phyloP scores from a whole-genome alignment of 768 basidiomycete genomes.

The Tylopilus sp. region DNA sequence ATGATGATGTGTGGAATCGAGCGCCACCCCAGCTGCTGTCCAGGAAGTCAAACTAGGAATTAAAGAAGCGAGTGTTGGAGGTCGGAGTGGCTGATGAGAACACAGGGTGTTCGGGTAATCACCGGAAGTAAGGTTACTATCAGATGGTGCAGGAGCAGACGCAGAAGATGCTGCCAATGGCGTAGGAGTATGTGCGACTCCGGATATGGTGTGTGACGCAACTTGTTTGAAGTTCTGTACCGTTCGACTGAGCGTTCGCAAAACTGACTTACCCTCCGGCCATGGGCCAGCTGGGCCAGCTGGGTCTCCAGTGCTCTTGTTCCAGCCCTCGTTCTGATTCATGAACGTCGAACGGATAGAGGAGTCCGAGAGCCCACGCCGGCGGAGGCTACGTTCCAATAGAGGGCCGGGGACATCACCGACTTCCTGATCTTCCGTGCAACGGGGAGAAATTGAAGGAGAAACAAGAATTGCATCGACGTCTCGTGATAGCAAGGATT shows the following conservation, averaged over 20 bases:
- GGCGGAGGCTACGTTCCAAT: conserved; percentile 62
- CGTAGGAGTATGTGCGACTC: conserved; percentile 10
- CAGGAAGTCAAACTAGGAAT: conserved; percentile 36
- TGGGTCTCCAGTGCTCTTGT: background rate
- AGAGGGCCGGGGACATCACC: conserved; percentile 49
- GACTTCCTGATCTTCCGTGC: conserved; percentile 38
- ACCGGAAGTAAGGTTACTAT: background rate
- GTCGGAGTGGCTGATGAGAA: conserved; percentile 23
- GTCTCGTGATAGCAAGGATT: conserved; percentile 50
- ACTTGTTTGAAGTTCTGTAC: conserved; percentile 47
- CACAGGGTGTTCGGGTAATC: conserved; percentile 9
- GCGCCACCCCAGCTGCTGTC: conserved; percentile 26
- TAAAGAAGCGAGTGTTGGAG: conserved; percentile 24
- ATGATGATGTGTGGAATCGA: conserved; percentile 17
- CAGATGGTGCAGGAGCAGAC: background rate
- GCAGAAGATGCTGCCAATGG: conserved; percentile 11
- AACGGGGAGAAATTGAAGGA: conserved; percentile 21
- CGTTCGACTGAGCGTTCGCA: conserved; percentile 51
- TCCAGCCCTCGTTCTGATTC: conserved; percentile 43
- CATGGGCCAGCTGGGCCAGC: conserved; percentile 23
- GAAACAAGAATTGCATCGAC: conserved; percentile 79
- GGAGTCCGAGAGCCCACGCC: conserved; percentile 86
- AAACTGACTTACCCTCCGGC: conserved; percentile 46
- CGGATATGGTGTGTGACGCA: conserved; percentile 29
- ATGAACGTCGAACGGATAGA: conserved; percentile 87